Conservation (phyloP, 306 rosid species). For the Boehmeria nivea region DNA sequence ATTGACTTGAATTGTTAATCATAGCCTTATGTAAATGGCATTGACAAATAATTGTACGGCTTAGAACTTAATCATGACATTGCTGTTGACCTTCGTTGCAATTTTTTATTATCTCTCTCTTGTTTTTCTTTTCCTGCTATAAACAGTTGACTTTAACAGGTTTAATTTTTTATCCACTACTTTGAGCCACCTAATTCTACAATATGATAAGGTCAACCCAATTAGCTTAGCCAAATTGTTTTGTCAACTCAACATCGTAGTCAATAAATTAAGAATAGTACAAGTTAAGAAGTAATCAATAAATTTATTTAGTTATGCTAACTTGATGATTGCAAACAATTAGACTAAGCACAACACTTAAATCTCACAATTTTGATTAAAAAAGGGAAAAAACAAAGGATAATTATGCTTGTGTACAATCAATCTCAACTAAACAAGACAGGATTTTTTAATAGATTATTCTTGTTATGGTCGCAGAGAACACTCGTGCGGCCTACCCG, state of each 20-base stretch:
- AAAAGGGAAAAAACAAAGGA: not conserved
- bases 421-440: not conserved
- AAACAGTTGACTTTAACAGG: not conserved
- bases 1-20: not conserved
- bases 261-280: no score
- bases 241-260: no score
- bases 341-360: no score
- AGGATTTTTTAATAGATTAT: not conserved
- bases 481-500: conserved; percentile 87
- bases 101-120: no score
- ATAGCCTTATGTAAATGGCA: not conserved
- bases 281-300: no score
- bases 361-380: no score
- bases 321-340: no score
- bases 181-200: not conserved
- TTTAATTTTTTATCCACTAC: not conserved
- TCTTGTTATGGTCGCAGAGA: conserved; percentile 29
- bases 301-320: no score
- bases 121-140: no score
- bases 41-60: not conserved
- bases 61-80: not conserved
- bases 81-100: no score
- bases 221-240: not conserved
- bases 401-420: not conserved
- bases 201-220: not conserved